Percentiles rank a stretch among this genome's conserved stretches.
Conservation (phyloP, 768 basidiomycete genomes). For the Termitomyces sp. region DNA sequence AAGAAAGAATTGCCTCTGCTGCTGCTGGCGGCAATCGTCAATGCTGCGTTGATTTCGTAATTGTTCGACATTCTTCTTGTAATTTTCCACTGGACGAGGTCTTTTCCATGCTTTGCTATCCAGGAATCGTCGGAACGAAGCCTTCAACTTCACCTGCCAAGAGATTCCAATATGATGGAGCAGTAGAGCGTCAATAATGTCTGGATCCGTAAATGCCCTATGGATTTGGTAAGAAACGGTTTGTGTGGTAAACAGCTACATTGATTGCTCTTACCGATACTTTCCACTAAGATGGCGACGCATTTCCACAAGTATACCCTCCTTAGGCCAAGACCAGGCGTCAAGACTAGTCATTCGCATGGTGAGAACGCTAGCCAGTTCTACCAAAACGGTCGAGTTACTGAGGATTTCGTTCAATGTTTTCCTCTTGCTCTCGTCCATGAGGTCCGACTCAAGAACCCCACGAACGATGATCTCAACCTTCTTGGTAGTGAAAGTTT, state of each 20-base stretch:
- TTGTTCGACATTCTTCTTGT: constrained; percentile 16
- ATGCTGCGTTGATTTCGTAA: constrained; percentile 18
- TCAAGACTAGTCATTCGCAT: constrained; percentile 39
- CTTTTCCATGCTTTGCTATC: constrained; percentile 33
- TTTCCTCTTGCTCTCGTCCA: constrained; percentile 34
- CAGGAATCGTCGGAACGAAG: constrained; percentile 24
- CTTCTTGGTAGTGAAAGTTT: constrained; percentile 19
- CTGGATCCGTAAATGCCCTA: constrained; percentile 44
- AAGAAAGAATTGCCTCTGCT: constrained; percentile 27
- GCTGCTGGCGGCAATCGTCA: constrained; percentile 19
- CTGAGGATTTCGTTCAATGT: constrained; percentile 37
- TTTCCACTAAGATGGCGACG: constrained; percentile 44
- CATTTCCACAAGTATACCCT: constrained; percentile 38
- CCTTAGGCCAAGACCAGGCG: constrained; percentile 38
- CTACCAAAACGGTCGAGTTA: constrained; percentile 32
- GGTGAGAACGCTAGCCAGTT: constrained; percentile 38
- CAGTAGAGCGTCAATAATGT: constrained; percentile 40
- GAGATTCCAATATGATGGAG: constrained; percentile 38
- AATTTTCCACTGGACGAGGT: constrained; percentile 11
- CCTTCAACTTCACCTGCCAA: constrained; percentile 36
- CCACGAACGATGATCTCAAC: constrained; percentile 29
- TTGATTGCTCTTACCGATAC: constrained; percentile 27
- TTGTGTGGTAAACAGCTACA: not conserved
- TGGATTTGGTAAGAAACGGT: not conserved
- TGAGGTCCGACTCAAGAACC: constrained; percentile 29